Evolutionary conservation across 2,329 filamentous ascomycete genomes (phyloP).

Genomic region (Coniochaeta sp.): DNA sequence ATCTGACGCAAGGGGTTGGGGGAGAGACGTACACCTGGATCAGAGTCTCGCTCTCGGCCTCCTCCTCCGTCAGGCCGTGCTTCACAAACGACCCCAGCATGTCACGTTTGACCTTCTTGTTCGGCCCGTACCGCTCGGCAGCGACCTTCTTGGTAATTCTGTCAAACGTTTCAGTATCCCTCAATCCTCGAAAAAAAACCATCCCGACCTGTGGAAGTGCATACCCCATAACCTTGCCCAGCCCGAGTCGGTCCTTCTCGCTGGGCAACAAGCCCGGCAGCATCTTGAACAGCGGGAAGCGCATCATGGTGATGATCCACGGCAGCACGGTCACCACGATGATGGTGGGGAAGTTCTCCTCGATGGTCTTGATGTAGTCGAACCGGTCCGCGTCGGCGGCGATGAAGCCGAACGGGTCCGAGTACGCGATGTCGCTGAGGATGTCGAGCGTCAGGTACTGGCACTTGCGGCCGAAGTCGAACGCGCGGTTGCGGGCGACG

Average conservation of each 20-base stretch:
- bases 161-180: background rate
- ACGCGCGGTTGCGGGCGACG: conserved; percentile 19
- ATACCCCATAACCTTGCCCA: conserved; percentile 19
- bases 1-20: conserved; percentile 1
- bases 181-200: background rate
- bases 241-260: conserved; percentile 15
- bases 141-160: conserved; percentile 31
- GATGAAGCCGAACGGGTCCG: conserved; percentile 35
- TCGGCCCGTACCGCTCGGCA: conserved; percentile 31
- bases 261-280: conserved; percentile 21
- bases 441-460: conserved; percentile 42
- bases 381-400: conserved; percentile 31
- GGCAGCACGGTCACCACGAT: conserved; percentile 31
- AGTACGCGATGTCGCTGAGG: conserved; percentile 38
- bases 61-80: conserved; percentile 28
- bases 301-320: conserved; percentile 16
- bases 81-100: conserved; percentile 45
- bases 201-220: no score
- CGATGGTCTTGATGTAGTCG: conserved; percentile 31
- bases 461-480: conserved; percentile 34
- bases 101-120: conserved; percentile 33
- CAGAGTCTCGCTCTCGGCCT: conserved; percentile 30
- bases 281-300: conserved; percentile 20
- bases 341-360: conserved; percentile 28
- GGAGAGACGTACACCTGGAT: conserved; percentile 8